Evolutionary conservation across 1,284 basidiomycete genomes (phyloP), one percentile per base, ranked within the genome.

Genomic region (Ustilago cynodontis): DNA sequence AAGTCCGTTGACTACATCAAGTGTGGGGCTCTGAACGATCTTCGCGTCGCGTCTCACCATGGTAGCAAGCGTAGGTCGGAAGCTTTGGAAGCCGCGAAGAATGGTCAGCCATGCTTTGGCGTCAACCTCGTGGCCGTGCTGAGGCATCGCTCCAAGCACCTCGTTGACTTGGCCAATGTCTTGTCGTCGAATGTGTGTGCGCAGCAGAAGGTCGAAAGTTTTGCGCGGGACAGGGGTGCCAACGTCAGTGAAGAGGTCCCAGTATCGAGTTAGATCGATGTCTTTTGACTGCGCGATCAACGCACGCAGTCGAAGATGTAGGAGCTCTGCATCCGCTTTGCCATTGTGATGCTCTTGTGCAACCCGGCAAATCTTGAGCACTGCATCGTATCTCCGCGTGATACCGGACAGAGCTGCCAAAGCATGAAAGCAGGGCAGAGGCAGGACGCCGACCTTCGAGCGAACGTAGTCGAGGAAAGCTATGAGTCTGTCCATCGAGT

Each of bases 101-200:
- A 76, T 76, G 16, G 68, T 71, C n/a, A 76, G 65, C 72, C 72
- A 76, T 13, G 61, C 68, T 31, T 49, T 50, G 16, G 72, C 72
- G 43, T 70, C 65, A 14, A 76, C 43, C 37, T 57, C 37, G 51
- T 76, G 49, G 20, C 64, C 64, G 45, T 71, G 60, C 63, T 60
- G 41, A 3, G 59, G 56, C 72, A 76, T 76, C 2, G 68, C 64
- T 47, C 57, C 53, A 1, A 76, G 68, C 50, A 76, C 72, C 7
- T 71, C 29, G 22, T 76, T 70, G 63, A 67, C 65, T 49, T 76
- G 67, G 9, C n/a, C 53, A 0, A 67, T 37, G 37, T 71, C 60
- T 35, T 65, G 64, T 37, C 63, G 59, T 10, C 64, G 65, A 43
- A 76, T 62, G 22, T 76, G 60, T 13, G 68, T 76, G 5, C 72